Evolutionary conservation across 129 eudicot species (phyloP), one percentile per base, ranked within the genome.

Genomic region (Artemisia annua): DNA sequence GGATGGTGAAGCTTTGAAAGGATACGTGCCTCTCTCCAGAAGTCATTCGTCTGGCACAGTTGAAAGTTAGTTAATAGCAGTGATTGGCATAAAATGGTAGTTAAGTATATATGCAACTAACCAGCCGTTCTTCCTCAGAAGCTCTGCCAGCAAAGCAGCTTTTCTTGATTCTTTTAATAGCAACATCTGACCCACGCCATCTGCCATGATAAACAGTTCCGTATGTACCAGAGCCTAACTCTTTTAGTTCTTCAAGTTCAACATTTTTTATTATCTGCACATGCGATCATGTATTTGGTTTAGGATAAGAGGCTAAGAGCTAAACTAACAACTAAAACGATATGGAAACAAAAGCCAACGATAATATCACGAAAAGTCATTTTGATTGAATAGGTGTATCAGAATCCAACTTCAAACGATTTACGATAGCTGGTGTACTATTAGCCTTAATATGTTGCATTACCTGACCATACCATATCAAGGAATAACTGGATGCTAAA

Each of bases 1-100:
- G 97, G 97, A 83, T 91, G 97, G 64, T 91, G 97, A 39, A 91
- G 96, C 63, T 91, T 88, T 55, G 97, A 92, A 62, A 89, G 91
- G 51, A 92, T 89, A 17, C 66, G 85, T 57, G 96, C 94, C 72
- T 92, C 91, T 67, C 93, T 83, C 97, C 97, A 92, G 77, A 92
- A 92, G 75, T 92, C 96, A 71, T 82, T 77, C 49, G 89, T 78
- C 96, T 92, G 83, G 54, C 57, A 79, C 48, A 83, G 62, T 55
- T 24, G 28, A 46, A 50, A 59, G 48, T 59, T 14, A 3, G 69
- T 51, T 48, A 75, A 55, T 52, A 32, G 39, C 69, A 16, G 35
- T 24, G 24, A 67, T 61, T 28, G 53, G 56, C 24, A 44, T 58
- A 72, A 39, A 78, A 13, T 32, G 66, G n/a, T 53, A 44, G 28